Percentiles rank a stretch among this genome's conserved stretches.
phyloP scores from a whole-genome alignment of 139 green algal genomes.

The Chlamydomonas applanata region DNA sequence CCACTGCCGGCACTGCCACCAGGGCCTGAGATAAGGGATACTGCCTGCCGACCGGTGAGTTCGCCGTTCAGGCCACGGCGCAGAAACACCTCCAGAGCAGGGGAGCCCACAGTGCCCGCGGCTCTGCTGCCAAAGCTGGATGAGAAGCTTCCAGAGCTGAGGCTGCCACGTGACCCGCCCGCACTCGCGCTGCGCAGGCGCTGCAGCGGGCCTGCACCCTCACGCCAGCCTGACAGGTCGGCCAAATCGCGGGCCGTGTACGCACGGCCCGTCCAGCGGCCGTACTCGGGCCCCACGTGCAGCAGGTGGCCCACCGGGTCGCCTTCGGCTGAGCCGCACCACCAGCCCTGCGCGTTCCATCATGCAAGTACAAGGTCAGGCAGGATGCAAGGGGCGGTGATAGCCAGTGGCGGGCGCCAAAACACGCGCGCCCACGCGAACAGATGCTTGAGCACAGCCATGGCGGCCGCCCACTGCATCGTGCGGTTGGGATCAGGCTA shows the following conservation, averaged over 20 bases:
- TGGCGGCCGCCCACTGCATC: no score
- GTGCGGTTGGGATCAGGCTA: no score
- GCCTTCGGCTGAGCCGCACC: conserved; percentile 51
- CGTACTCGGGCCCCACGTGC: conserved; percentile 51
- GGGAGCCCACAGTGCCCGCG: conserved; percentile 33
- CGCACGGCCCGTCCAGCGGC: conserved; percentile 51
- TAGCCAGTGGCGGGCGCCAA: no score
- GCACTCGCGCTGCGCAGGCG: background rate
- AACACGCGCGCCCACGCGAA: no score
- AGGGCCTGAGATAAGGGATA: no score
- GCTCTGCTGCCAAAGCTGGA: conserved; percentile 1
- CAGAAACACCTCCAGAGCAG: conserved; percentile 68
- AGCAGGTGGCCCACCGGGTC: conserved; percentile 78
- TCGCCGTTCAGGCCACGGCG: background rate
- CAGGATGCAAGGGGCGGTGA: no score
- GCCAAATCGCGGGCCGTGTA: conserved; percentile 62
- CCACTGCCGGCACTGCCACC: no score
- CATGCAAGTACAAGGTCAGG: background rate
- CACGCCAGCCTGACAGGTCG: conserved; percentile 32
- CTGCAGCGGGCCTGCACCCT: conserved; percentile 1
- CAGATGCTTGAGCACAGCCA: no score
- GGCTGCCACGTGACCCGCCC: background rate
- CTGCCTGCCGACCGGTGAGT: background rate
- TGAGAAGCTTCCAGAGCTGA: no score
- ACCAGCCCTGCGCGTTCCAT: conserved; percentile 69